phyloP scores from a whole-genome alignment of 768 basidiomycete species.

The Jaapia argillacea region DNA sequence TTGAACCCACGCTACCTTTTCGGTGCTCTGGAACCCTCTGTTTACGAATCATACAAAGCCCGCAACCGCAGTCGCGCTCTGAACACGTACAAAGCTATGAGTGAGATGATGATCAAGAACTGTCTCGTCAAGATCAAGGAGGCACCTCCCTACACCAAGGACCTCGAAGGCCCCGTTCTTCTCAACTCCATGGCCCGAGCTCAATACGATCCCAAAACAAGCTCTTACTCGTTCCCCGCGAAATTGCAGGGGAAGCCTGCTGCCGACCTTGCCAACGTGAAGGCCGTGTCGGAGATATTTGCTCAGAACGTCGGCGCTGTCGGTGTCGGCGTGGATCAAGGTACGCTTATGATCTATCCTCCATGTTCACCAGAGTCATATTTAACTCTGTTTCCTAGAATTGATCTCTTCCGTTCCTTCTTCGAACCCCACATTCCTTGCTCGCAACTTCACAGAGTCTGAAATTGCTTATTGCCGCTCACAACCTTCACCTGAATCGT shows the following conservation, averaged over 20 bases:
- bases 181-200: conserved; percentile 92
- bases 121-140: conserved; percentile 94
- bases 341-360: conserved; percentile 33
- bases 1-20: conserved; percentile 89
- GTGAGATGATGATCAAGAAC: conserved; percentile 92
- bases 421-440: conserved; percentile 76
- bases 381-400: conserved; percentile 35
- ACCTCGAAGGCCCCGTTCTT: conserved; percentile 79
- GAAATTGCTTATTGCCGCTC: conserved; percentile 80
- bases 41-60: conserved; percentile 67
- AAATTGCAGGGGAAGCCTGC: conserved; percentile 42
- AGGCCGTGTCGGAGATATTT: conserved; percentile 48
- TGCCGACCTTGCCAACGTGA: conserved; percentile 57
- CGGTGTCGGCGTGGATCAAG: conserved; percentile 88
- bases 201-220: conserved; percentile 69
- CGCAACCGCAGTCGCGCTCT: conserved; percentile 58
- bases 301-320: conserved; percentile 35
- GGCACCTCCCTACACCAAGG: conserved; percentile 75
- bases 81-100: conserved; percentile 84
- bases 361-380: conserved; percentile 2
- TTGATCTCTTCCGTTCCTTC: conserved; percentile 90
- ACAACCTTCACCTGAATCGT: conserved; percentile 83
- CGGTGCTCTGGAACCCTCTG: conserved; percentile 69
- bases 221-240: conserved; percentile 72
- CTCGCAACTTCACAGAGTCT: conserved; percentile 86